Conservation (phyloP, 2,329 filamentous ascomycete genomes). For the Truncatella angustata region DNA sequence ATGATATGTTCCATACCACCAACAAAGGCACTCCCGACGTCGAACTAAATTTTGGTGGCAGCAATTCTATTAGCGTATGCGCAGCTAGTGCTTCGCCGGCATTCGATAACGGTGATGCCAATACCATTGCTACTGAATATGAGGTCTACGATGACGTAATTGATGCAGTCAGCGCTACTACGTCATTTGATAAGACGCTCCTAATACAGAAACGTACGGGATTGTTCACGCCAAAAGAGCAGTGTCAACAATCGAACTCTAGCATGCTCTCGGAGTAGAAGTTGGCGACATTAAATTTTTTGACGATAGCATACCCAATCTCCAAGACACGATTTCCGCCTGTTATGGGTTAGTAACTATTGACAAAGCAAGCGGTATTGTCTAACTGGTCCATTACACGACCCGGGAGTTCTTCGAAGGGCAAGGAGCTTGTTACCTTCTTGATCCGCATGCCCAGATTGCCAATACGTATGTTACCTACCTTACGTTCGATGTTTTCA, state of each 20-base stretch:
- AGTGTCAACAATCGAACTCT: constrained; percentile 34
- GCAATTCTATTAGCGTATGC: too few relatives aligned
- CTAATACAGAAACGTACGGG: too few relatives aligned
- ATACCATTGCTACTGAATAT: too few relatives aligned
- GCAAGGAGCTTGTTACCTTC: neutral
- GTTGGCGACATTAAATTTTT: constrained; percentile 25
- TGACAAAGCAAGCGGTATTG: constrained; percentile 34
- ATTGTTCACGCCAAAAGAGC: constrained; percentile 34
- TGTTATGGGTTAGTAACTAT: constrained; percentile 42
- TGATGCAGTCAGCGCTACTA: too few relatives aligned
- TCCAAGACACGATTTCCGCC: constrained; percentile 32
- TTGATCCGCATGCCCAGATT: neutral
- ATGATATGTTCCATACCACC: too few relatives aligned
- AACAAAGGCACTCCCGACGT: too few relatives aligned
- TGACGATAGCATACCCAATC: constrained; percentile 30
- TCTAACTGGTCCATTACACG: constrained; percentile 19
- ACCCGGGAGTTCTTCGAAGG: constrained; percentile 6
- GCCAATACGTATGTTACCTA: neutral
- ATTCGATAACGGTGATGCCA: too few relatives aligned
- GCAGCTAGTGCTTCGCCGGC: too few relatives aligned
- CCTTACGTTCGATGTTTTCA: neutral
- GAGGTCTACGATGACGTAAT: too few relatives aligned
- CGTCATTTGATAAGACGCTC: too few relatives aligned
- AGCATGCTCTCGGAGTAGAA: constrained; percentile 40
- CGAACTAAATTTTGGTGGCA: too few relatives aligned